These are phyloP conservation scores for Gaeumannomyces sp. DNA, from an alignment of 2,329 filamentous ascomycete species.

Conservation along the genomic window DNA sequence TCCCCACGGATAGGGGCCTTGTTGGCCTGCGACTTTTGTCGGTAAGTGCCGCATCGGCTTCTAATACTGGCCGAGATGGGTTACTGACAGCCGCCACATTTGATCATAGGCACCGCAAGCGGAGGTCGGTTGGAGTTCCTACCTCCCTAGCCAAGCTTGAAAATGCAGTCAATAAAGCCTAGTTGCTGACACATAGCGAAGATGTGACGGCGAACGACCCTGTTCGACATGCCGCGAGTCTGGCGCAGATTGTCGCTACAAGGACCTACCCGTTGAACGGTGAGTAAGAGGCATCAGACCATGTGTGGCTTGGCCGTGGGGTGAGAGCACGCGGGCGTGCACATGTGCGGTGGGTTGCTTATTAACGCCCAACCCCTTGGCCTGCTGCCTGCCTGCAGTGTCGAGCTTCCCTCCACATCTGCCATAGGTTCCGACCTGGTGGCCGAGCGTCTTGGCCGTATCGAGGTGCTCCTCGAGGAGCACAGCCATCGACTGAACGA, in stretches of 20 bases:
- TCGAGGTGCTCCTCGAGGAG: slow-evolving; percentile 27
- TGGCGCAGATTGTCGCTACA: slow-evolving; percentile 33
- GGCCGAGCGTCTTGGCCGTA: slow-evolving; percentile 30
- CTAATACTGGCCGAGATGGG: not conserved
- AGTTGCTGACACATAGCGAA: slow-evolving; percentile 8
- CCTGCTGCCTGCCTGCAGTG: slow-evolving; percentile 18
- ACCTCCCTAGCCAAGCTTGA: not conserved
- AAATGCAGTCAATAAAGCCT: not conserved
- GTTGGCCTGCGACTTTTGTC: slow-evolving; percentile 34
- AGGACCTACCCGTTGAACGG: slow-evolving; percentile 27
- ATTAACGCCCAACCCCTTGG: slow-evolving; percentile 9
- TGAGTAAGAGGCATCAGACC: slow-evolving; percentile 8
- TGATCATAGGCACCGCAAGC: slow-evolving; percentile 26
- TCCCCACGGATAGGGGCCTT: slow-evolving; percentile 25
- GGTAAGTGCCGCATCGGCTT: slow-evolving; percentile 17
- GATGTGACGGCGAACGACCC: slow-evolving; percentile 32
- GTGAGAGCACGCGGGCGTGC: not conserved
- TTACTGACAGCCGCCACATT: slow-evolving; percentile 14
- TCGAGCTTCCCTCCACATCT: slow-evolving; percentile 23
- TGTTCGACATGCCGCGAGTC: slow-evolving; percentile 33
- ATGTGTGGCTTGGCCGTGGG: not conserved
- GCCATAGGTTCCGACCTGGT: slow-evolving; percentile 23
- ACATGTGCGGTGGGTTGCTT: slow-evolving; percentile 8
- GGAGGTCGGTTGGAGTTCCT: not conserved
- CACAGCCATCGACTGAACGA: slow-evolving; percentile 19